Conservation (phyloP, 2,329 filamentous ascomycete species). For the Graphilbum fragrans region DNA sequence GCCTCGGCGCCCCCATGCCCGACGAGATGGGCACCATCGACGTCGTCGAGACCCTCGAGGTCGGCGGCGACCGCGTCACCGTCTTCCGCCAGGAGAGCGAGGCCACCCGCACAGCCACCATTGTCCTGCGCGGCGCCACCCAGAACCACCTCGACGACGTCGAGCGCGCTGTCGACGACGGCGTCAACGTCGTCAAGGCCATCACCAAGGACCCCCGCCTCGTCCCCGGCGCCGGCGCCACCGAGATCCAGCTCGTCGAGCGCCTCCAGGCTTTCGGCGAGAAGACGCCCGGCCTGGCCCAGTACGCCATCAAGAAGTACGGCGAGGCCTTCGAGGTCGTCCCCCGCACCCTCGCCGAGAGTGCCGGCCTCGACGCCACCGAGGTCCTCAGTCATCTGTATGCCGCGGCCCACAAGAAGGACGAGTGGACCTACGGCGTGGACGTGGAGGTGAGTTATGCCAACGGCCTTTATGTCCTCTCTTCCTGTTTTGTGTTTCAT, state of each 20-base stretch:
- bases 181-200: slow-evolving; percentile 96
- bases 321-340: slow-evolving; percentile 97
- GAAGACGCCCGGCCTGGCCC: slow-evolving; percentile 81
- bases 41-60: slow-evolving; percentile 92
- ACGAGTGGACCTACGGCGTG: slow-evolving; percentile 82
- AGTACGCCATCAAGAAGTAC: slow-evolving; percentile 96
- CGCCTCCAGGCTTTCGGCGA: slow-evolving; percentile 83
- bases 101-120: slow-evolving; percentile 80
- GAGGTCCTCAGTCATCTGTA: slow-evolving; percentile 88
- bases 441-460: slow-evolving; percentile 63
- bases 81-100: slow-evolving; percentile 97
- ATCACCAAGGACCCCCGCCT: slow-evolving; percentile 87
- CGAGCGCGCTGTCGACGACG: slow-evolving; percentile 93
- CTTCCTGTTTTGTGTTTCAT: no score
- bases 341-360: slow-evolving; percentile 86
- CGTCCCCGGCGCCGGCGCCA: slow-evolving; percentile 87
- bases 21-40: slow-evolving; percentile 97
- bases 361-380: slow-evolving; percentile 91
- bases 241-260: slow-evolving; percentile 88
- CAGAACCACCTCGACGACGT: slow-evolving; percentile 97
- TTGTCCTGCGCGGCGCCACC: slow-evolving; percentile 88
- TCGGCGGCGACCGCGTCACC: slow-evolving; percentile 93
- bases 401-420: slow-evolving; percentile 81
- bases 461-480: neutral
- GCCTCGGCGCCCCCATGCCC: slow-evolving; percentile 96